Base-by-base conservation (phyloP, 2,329 filamentous ascomycete genomes). In the Hyphodiscus sp. region DNA sequence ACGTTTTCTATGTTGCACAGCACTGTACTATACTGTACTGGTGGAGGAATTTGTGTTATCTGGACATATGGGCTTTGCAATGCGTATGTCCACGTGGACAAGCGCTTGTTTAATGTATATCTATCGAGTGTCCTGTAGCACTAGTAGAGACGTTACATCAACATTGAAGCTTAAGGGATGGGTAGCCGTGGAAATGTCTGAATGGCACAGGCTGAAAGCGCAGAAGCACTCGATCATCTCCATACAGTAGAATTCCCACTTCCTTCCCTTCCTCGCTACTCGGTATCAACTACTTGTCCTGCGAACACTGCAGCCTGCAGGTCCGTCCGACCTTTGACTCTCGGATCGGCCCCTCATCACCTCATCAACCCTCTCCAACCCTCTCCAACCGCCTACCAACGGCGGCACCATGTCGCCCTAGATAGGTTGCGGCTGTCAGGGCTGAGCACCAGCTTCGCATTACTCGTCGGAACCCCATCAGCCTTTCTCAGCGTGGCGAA, bases 341-440 rank as follows among this genome's bases (percentile, higher is more conserved):
- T 15, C 50, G 23, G 20, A 38, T 48, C 52, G 47, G 55, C 52
- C 30, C 45, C 15, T 13, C 26, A 19, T 8, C 33, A n/a, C n/a
- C n/a, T n/a, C n/a, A n/a, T n/a, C n/a, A 29, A 20, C 13, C 50
- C 26, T 41, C 50, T 43, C 45, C 49, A 57, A 53, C 47, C 55
- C 23, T 26, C 23, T 49, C 52, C 49, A 50, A 45, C 30, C 44
- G 49, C 55, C 52, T 41, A 38, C 23, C 45, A 51, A 16, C 47
- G 50, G 55, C 52, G 50, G 52, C 52, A 53, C 47, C 11, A 38
- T 38, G 11, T 13, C 11, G 11, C 33, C 33, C 5, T 50, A 54
- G 55, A 57, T 51, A 52, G 49, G 55, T 50, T 43, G 38, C 41
- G 2, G 47, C 52, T 20, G 20, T 38, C 23, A 43, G 16, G 38